Base-by-base conservation (phyloP, 2,329 filamentous ascomycete species). In the Botrytis elliptica region DNA sequence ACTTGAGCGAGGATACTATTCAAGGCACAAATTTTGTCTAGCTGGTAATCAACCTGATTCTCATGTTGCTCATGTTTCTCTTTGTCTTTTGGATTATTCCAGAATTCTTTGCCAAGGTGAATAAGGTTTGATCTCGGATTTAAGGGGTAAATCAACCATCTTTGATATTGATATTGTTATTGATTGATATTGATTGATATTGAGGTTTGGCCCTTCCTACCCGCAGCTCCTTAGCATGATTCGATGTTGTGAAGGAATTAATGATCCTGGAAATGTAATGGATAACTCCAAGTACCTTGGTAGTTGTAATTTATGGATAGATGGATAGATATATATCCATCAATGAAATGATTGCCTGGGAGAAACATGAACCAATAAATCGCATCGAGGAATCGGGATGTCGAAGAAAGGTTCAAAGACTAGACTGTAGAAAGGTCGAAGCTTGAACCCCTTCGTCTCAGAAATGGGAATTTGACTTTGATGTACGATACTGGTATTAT, bases 391-490 rank as follows among this genome's bases (percentile, higher is more conserved):
- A 52, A 18, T 67, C 33, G 8, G 44, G 8, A 29, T n/a, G 22
- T 38, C 12, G n/a, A 52, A 52, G 36, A 52, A 52, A 14, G 64
- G 8, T 52, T 10, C 14, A 38, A 7, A 68, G 46, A 55, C 52
- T 29, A 55, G 52, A 46, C 33, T 55, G 33, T n/a, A 40, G 49
- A 55, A 57, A 57, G 65, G 36, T 67, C 36, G 33, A 42, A 42
- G 65, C 49, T 55, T 16, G 46, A 68, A 55, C 36, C 49, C 38
- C 36, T 49, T 55, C n/a, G 65, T 40, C 65, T 68, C 46, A 29
- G 65, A 38, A 52, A 38, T 38, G 9, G 22, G 20, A 36, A 52
- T 67, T 52, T 52, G 44, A 38, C 44, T 52, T 18, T 38, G 29
- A n/a, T 55, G 8, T 55, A 33, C 33, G 33, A 33, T 33, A 33